Base-by-base conservation (phyloP, 2,329 filamentous ascomycete genomes). In the Blastomyces silverae region DNA sequence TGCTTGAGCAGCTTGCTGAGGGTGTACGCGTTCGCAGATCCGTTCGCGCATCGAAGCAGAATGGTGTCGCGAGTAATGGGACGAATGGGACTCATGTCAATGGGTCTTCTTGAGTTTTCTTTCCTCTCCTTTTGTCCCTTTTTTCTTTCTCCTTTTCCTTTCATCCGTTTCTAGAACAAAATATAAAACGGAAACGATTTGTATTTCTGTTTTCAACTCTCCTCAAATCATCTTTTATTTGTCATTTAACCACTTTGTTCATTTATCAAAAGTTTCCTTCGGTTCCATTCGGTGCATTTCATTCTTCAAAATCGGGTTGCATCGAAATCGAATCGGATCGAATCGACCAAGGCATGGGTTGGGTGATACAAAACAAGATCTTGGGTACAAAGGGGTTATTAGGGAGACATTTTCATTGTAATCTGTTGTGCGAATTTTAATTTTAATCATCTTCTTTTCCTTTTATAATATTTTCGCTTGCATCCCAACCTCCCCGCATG, bases 1-100 rank as follows among this genome's bases (percentile, higher is more conserved):
- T 94, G 0, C 83, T 97, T 31, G 89, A 96, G 77, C 85, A 93
- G 71, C 84, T 97, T 39, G 92, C 94, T 6, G 86, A 87, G n/a
- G 90, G 91, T 46, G 89, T 97, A 62, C 85, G 90, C 62, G 84
- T 85, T 68, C 86, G 93, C 71, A 86, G 94, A 71, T 81, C 85
- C 71, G 68, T 73, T 61, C 72, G 71, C 22, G 70, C 71, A 25
- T 68, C 72, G 53, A 72, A 73, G 62, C 64, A 72, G 61, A 61
- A 61, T n/a, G 58, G 25, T 6, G 31, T 37, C 53, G 10, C 53
- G 58, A 50, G 22, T 58, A 58, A 71, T 62, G 69, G 69, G 25
- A 37, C 6, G 13, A 48, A n/a, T 61, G 44, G 37, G 15, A 39
- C 8, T 7, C 58, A 61, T 63, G 25, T 58, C 59, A 62, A 39